Percentiles rank a stretch among this genome's conserved stretches.
These are phyloP conservation scores for Guillardia theta DNA, from an alignment of 78 protist genomes.

Conservation along the genomic window DNA sequence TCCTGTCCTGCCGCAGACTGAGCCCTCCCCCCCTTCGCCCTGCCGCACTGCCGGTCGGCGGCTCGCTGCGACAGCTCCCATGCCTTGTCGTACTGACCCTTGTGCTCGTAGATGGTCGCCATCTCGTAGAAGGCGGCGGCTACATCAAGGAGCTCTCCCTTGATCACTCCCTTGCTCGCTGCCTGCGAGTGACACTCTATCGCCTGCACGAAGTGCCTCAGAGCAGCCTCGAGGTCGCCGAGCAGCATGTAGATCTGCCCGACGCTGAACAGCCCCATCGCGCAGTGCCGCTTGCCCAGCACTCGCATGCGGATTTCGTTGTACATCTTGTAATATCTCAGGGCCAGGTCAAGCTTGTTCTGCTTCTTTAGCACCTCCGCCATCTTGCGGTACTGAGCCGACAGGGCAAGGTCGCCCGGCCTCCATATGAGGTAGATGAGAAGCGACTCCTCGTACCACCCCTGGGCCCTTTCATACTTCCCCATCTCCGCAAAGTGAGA, in stretches of 20 bases:
- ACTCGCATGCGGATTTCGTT: neutral
- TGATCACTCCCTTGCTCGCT: neutral
- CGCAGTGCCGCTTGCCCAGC: neutral
- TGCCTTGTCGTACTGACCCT: neutral
- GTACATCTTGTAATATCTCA: neutral
- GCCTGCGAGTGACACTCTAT: neutral
- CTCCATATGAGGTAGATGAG: neutral
- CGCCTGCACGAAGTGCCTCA: neutral
- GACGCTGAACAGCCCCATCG: neutral
- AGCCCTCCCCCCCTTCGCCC: neutral
- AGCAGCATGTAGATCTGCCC: neutral
- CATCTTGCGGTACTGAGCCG: neutral
- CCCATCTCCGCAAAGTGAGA: neutral
- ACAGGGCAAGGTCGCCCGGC: neutral
- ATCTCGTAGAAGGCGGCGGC: neutral
- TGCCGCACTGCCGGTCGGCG: neutral
- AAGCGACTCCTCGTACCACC: neutral
- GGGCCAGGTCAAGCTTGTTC: neutral
- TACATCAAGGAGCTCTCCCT: neutral
- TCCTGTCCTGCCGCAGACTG: neutral
- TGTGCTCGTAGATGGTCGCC: neutral
- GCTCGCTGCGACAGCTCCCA: neutral
- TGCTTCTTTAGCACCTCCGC: neutral
- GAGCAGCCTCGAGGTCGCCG: neutral
- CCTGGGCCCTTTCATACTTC: neutral